Conservation (phyloP, 2,329 filamentous ascomycete species). For the Claviceps pazoutovae region DNA sequence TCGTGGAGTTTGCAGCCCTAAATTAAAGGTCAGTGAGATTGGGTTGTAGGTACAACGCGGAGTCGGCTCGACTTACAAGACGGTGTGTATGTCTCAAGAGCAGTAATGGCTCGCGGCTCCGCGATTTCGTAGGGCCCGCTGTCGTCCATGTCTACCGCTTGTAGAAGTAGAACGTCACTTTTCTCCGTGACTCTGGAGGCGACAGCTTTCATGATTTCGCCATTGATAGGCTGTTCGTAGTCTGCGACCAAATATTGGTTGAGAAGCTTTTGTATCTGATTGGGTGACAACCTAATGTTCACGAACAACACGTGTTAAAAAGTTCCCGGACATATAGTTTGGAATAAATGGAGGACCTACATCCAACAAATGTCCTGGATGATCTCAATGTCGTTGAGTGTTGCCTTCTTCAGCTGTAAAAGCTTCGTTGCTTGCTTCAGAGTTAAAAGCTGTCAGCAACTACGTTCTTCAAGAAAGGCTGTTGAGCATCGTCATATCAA, state of each 20-base stretch:
- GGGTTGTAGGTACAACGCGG: too few species aligned
- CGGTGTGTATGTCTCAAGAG: constrained; percentile 93
- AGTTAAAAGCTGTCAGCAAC: constrained; percentile 23
- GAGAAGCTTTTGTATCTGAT: constrained; percentile 96
- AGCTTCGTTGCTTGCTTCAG: constrained; percentile 80
- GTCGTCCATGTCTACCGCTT: constrained; percentile 97
- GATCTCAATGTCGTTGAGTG: constrained; percentile 97
- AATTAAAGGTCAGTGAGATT: constrained; percentile 14
- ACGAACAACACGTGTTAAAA: not conserved
- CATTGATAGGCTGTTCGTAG: constrained; percentile 98
- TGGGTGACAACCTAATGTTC: constrained; percentile 67
- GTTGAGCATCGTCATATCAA: not conserved
- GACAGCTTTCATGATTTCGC: constrained; percentile 99
- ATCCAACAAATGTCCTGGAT: constrained; percentile 99
- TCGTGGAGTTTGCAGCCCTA: constrained; percentile 89
- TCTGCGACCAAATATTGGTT: constrained; percentile 98
- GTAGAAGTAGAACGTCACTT: constrained; percentile 84
- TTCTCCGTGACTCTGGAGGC: constrained; percentile 95
- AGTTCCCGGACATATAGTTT: not conserved
- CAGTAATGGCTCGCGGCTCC: constrained; percentile 88
- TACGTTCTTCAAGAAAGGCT: constrained; percentile 14
- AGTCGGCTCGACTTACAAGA: constrained; percentile 53
- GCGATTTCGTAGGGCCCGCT: constrained; percentile 97
- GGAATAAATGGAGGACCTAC: constrained; percentile 40
- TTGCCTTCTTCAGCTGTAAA: constrained; percentile 96